Conservation (phyloP, 805 yeast species). For the Komagataella pastoris region DNA sequence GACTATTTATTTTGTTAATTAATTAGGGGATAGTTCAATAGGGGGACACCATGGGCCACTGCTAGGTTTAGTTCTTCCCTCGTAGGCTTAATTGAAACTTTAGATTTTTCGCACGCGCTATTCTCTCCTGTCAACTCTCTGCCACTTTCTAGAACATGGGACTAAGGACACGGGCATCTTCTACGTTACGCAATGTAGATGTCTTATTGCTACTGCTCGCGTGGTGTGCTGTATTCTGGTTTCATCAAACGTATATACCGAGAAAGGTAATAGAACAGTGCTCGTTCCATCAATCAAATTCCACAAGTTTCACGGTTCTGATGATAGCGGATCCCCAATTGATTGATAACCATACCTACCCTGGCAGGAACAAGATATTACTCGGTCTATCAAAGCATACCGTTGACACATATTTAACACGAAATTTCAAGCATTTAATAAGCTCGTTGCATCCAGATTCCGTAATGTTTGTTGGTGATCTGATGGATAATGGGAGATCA, state of each 20-base stretch:
- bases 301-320: slow-evolving; percentile 1
- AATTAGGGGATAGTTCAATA: background rate
- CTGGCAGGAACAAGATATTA: slow-evolving; percentile 43
- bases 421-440: slow-evolving; percentile 60
- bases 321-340: slow-evolving; percentile 93
- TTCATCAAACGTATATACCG: background rate
- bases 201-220: background rate
- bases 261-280: background rate
- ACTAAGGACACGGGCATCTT: background rate
- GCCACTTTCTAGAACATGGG: background rate
- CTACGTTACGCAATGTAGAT: background rate
- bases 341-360: slow-evolving; percentile 79
- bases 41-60: background rate
- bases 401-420: slow-evolving; percentile 66
- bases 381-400: slow-evolving; percentile 42
- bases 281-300: background rate
- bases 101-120: background rate
- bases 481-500: slow-evolving; percentile 83
- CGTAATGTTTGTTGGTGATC: slow-evolving; percentile 74
- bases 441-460: slow-evolving; percentile 56
- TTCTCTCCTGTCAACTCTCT: background rate
- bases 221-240: background rate
- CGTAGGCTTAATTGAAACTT: too few relatives aligned
- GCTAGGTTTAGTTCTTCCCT: background rate
- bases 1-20: background rate